Evolutionary conservation across 2,329 filamentous ascomycete species (phyloP).

Genomic region (Exophiala sp.): DNA sequence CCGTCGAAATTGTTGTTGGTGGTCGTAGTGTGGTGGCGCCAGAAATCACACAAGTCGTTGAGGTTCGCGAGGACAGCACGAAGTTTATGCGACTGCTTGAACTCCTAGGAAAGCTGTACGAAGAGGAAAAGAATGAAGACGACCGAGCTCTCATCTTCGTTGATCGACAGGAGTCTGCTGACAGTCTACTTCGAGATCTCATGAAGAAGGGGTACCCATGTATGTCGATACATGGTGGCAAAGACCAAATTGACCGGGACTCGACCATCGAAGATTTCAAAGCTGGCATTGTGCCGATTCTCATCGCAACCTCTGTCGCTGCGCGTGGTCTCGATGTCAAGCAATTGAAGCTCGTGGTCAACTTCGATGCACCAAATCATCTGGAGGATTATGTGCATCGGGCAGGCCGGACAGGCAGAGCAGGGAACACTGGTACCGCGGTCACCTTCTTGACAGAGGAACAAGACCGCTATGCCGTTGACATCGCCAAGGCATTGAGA

Average conservation of each 20-base stretch:
- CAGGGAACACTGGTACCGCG: conserved; percentile 81
- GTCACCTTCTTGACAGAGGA: conserved; percentile 91
- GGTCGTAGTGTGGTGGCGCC: conserved; percentile 68
- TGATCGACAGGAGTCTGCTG: conserved; percentile 85
- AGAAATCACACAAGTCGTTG: conserved; percentile 85
- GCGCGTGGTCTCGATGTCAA: conserved; percentile 95
- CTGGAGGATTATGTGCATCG: conserved; percentile 92
- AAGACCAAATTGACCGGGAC: conserved; percentile 89
- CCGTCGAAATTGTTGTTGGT: conserved; percentile 88
- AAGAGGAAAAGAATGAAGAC: conserved; percentile 73
- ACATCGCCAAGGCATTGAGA: conserved; percentile 86
- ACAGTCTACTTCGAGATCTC: conserved; percentile 72
- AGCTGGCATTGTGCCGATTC: conserved; percentile 78
- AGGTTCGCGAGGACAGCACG: conserved; percentile 73
- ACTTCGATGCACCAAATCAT: conserved; percentile 30
- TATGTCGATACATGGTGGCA: conserved; percentile 90
- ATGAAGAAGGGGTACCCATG: conserved; percentile 83
- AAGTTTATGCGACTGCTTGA: conserved; percentile 85
- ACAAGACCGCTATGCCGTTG: conserved; percentile 84
- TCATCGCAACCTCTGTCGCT: conserved; percentile 93
- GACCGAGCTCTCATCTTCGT: conserved; percentile 87
- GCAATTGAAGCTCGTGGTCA: conserved; percentile 85
- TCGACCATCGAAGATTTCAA: conserved; percentile 93
- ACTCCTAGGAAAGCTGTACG: conserved; percentile 79
- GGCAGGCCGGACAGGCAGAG: conserved; percentile 90